Percentiles rank a stretch among this genome's conserved stretches.
These are phyloP conservation scores for Haplographium delicatum DNA, from an alignment of 495 filamentous ascomycete genomes.

Conservation along the genomic window DNA sequence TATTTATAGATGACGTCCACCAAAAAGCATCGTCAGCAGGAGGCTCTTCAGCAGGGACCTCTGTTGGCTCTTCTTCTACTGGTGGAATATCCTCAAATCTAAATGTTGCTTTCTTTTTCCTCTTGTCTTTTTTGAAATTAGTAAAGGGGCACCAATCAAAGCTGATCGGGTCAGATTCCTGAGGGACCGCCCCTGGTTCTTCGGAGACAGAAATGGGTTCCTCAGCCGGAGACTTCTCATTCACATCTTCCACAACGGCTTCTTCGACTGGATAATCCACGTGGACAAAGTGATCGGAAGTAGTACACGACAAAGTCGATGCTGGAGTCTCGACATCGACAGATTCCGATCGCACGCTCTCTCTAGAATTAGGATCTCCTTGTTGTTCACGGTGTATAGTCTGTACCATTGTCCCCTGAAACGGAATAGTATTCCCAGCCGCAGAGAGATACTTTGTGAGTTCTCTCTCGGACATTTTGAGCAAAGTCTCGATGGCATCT, in stretches of 20 bases:
- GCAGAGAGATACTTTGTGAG: slow-evolving; percentile 1
- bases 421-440: slow-evolving; percentile 3
- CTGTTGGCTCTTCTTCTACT: neutral
- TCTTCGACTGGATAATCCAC: slow-evolving; percentile 1
- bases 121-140: slow-evolving; percentile 3
- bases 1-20: neutral
- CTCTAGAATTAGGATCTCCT: neutral
- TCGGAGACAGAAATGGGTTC: neutral
- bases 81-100: neutral
- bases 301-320: slow-evolving; percentile 6
- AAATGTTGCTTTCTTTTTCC: neutral
- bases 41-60: neutral
- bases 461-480: slow-evolving; percentile 5
- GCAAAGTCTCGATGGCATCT: neutral
- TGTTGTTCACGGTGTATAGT: neutral
- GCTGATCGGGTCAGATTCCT: neutral
- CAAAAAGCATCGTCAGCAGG: neutral
- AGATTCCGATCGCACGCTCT: neutral
- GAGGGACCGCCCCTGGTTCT: neutral
- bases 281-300: neutral
- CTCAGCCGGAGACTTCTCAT: neutral
- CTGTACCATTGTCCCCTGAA: slow-evolving; percentile 1
- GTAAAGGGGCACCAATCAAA: neutral
- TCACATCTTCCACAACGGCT: neutral
- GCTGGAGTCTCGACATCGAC: slow-evolving; percentile 1